Percentiles rank a stretch among this genome's conserved stretches.
phyloP scores from a whole-genome alignment of 1,284 basidiomycete genomes.

The Irpex sp. region DNA sequence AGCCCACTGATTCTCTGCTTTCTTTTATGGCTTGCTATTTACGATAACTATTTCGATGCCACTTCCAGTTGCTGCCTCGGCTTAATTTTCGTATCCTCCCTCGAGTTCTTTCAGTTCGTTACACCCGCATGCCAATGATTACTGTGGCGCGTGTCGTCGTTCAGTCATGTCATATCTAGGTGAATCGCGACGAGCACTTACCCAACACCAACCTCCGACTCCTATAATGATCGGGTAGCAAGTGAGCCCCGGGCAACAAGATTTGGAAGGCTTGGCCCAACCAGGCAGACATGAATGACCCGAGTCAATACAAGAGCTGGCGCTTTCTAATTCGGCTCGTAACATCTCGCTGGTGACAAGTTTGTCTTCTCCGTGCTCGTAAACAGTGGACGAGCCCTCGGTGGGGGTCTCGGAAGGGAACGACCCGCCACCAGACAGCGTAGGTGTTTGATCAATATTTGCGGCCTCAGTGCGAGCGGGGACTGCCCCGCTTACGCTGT shows the following conservation, averaged over 20 bases:
- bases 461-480: no score
- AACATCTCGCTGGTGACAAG: background rate
- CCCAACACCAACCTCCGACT: background rate
- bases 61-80: no score
- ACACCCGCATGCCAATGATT: no score
- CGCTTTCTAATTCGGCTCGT: background rate
- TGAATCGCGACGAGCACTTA: background rate
- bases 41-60: no score
- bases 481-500: no score
- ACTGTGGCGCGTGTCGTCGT: no score
- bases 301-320: background rate
- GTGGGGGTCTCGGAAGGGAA: background rate
- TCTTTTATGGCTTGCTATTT: no score
- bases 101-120: no score
- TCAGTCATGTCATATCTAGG: no score
- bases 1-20: no score
- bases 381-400: background rate
- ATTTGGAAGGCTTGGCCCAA: background rate
- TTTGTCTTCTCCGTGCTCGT: background rate
- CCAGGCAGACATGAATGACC: background rate
- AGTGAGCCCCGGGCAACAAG: background rate
- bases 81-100: no score
- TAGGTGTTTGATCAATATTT: no score
- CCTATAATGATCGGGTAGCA: background rate
- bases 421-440: background rate